These are phyloP conservation scores for Panicum hallii DNA, from an alignment of 202 grass and related monocot genomes.

Conservation along the genomic window DNA sequence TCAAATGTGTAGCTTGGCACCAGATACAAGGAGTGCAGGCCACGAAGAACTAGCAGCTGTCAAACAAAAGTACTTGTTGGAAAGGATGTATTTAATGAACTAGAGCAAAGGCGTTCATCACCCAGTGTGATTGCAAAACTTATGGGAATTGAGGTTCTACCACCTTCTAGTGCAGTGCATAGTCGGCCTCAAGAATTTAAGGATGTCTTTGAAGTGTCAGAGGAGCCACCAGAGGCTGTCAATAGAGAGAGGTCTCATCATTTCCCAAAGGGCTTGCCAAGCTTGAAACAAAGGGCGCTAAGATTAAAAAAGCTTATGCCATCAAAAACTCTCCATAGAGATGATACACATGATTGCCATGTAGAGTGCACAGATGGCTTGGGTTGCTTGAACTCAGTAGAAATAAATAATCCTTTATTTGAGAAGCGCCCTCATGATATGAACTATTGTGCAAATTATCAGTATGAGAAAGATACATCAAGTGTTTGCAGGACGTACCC, in stretches of 20 bases:
- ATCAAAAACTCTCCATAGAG: constrained; percentile 35
- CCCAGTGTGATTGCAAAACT: constrained; percentile 94
- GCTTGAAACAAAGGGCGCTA: constrained; percentile 45
- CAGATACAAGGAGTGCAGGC: constrained; percentile 56
- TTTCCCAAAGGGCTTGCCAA: constrained; percentile 57
- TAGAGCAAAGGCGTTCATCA: constrained; percentile 66
- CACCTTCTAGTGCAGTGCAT: constrained; percentile 45
- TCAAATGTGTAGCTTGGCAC: constrained; percentile 48
- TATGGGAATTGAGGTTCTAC: constrained; percentile 88
- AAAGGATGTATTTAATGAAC: constrained; percentile 62
- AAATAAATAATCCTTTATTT: constrained; percentile 74
- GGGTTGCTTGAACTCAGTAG: constrained; percentile 40
- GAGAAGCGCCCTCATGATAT: constrained; percentile 56
- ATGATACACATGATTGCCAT: constrained; percentile 37
- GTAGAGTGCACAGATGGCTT: constrained; percentile 44
- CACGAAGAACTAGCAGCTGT: constrained; percentile 41
- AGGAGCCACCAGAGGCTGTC: constrained; percentile 43
- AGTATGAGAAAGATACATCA: constrained; percentile 28
- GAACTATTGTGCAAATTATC: constrained; percentile 50
- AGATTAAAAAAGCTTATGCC: constrained; percentile 53
- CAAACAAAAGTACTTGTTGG: constrained; percentile 55
- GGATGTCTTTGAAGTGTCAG: constrained; percentile 81
- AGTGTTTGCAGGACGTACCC: constrained; percentile 41
- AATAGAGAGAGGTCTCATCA: constrained; percentile 48
- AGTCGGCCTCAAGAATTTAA: constrained; percentile 71